Percentiles rank a stretch among this genome's conserved stretches.
Evolutionary conservation across 2,329 filamentous ascomycete species (phyloP).

Genomic region (Ascochyta pisi): DNA sequence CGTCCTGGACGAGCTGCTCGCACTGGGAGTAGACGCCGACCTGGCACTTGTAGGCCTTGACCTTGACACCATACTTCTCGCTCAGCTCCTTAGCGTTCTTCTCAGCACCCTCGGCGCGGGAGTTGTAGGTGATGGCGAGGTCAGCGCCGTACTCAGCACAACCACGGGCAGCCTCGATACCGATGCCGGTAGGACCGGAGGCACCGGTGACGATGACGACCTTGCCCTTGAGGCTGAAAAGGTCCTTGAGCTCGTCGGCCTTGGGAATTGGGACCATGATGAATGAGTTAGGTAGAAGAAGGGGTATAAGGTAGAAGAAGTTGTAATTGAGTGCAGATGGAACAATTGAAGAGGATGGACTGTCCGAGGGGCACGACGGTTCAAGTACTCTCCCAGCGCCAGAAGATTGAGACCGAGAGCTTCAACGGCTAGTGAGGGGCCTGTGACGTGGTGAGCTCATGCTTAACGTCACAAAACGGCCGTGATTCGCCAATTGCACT

Average conservation of each 20-base stretch:
- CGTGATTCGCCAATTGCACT: slow-evolving; percentile 25
- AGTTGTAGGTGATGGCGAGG: slow-evolving; percentile 71
- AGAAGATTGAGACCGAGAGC: slow-evolving; percentile 27
- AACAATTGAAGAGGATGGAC: slow-evolving; percentile 19
- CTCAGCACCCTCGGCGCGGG: slow-evolving; percentile 66
- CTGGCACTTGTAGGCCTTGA: slow-evolving; percentile 72
- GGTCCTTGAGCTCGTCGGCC: slow-evolving; percentile 64
- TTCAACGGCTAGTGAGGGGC: slow-evolving; percentile 29
- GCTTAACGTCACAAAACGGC: slow-evolving; percentile 15
- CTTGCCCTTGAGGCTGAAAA: slow-evolving; percentile 62
- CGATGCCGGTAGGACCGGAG: slow-evolving; percentile 70
- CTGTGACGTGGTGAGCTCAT: slow-evolving; percentile 37
- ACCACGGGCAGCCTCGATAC: slow-evolving; percentile 70
- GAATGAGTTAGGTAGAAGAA: slow-evolving; percentile 54
- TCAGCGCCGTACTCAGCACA: slow-evolving; percentile 70
- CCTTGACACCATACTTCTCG: slow-evolving; percentile 68
- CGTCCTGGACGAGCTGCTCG: slow-evolving; percentile 63
- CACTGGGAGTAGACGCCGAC: slow-evolving; percentile 65
- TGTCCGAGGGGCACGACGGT: slow-evolving; percentile 35
- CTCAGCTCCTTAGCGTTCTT: slow-evolving; percentile 69
- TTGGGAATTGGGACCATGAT: slow-evolving; percentile 58
- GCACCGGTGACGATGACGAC: slow-evolving; percentile 61
- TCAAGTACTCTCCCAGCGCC: slow-evolving; percentile 40
- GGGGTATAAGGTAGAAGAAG: slow-evolving; percentile 17
- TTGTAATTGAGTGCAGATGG: slow-evolving; percentile 23